Evolutionary conservation across 495 filamentous ascomycete species (phyloP).

Genomic region (Penicillium goetzii): DNA sequence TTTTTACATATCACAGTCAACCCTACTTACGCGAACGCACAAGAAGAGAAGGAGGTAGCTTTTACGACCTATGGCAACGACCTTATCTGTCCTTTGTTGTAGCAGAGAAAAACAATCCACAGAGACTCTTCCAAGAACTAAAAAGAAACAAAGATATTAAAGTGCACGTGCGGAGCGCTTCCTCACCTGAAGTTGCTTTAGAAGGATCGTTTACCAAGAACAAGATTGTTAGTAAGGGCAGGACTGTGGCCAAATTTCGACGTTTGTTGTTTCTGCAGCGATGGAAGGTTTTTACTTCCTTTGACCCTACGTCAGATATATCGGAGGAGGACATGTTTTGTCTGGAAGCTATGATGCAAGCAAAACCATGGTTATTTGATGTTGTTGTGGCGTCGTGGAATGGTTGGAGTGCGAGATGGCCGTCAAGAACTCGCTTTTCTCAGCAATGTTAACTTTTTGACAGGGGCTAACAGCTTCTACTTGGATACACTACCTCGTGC

Average conservation of each 20-base stretch:
- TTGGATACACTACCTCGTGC: too few relatives aligned
- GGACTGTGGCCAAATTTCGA: background rate
- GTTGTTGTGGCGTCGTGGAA: background rate
- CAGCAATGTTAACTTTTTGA: too few relatives aligned
- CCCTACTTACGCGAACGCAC: conserved; percentile 4
- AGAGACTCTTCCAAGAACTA: conserved; percentile 3
- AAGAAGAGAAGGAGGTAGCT: background rate
- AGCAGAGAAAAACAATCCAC: conserved; percentile 2
- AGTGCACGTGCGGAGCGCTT: background rate
- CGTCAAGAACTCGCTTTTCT: too few relatives aligned
- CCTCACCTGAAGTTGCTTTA: background rate
- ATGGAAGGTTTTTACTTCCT: conserved; percentile 1
- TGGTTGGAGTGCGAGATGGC: too few relatives aligned
- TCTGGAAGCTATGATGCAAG: conserved; percentile 4
- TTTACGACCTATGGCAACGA: conserved; percentile 6
- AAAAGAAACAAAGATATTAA: conserved; percentile 7
- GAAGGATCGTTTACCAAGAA: conserved; percentile 7
- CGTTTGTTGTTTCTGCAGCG: background rate
- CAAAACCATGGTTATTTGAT: conserved; percentile 2
- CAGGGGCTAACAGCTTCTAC: too few relatives aligned
- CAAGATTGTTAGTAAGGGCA: conserved; percentile 2
- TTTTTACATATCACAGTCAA: background rate
- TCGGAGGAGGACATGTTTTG: conserved; percentile 3
- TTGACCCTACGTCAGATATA: background rate
- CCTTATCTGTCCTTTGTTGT: conserved; percentile 1